Evolutionary conservation across 2,329 filamentous ascomycete genomes (phyloP).

Genomic region (Fusarium mundagurra): DNA sequence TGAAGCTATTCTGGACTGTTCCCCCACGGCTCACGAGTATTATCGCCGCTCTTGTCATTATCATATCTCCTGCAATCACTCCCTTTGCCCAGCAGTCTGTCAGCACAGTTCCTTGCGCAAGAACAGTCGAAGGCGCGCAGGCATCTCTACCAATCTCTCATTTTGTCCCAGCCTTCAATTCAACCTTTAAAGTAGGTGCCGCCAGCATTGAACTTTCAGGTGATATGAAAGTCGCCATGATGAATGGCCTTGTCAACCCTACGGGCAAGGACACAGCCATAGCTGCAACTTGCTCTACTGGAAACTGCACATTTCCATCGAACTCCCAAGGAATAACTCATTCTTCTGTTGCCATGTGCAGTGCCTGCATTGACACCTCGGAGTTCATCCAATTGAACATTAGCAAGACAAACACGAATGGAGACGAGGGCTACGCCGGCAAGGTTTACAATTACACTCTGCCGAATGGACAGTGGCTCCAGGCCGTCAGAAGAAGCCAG

Average conservation of each 20-base stretch:
- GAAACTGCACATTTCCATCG: neutral
- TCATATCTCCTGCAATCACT: slow-evolving; percentile 1
- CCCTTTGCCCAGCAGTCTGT: slow-evolving; percentile 10
- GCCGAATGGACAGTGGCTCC: neutral
- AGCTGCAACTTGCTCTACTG: neutral
- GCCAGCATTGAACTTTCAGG: rapidly evolving
- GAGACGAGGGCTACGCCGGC: neutral
- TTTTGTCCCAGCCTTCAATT: rapidly evolving
- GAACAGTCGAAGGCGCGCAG: neutral
- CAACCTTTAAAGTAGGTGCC: rapidly evolving
- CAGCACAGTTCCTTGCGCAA: neutral
- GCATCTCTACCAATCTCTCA: neutral
- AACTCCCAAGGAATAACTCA: neutral
- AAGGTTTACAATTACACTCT: neutral
- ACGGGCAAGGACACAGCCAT: neutral
- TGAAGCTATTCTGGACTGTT: neutral
- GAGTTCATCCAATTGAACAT: neutral
- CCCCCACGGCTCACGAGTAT: neutral
- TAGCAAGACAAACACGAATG: rapidly evolving
- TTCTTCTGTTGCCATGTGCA: slow-evolving; percentile 3
- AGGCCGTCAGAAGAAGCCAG: rapidly evolving
- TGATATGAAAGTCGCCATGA: neutral
- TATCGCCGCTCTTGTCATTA: neutral
- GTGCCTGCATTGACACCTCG: neutral
- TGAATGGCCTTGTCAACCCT: slow-evolving; percentile 4